Conservation (phyloP, 108 stramenopile genomes). For the Heterococcus sp. region DNA sequence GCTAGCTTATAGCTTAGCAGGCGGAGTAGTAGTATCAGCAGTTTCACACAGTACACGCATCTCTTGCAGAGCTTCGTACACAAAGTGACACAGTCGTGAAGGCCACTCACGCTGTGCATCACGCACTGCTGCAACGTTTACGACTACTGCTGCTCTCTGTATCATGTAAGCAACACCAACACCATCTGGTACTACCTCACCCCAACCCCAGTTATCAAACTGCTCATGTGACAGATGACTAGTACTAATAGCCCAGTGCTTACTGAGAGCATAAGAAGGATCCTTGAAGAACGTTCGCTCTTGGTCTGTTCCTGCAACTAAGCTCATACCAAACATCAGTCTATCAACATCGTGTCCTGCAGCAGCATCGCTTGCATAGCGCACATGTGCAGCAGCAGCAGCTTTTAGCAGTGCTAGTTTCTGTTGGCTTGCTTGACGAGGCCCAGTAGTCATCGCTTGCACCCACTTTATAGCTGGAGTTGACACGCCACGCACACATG, state of each 20-base stretch:
- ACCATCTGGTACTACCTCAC: slow-evolving; percentile 82
- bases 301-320: slow-evolving; percentile 4
- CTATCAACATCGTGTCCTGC: slow-evolving; percentile 76
- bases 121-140: slow-evolving; percentile 62
- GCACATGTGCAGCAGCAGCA: slow-evolving; percentile 69
- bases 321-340: slow-evolving; percentile 72
- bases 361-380: slow-evolving; percentile 66
- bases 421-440: slow-evolving; percentile 22
- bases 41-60: slow-evolving; percentile 69
- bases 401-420: slow-evolving; percentile 63
- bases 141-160: slow-evolving; percentile 67
- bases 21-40: not conserved
- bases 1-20: slow-evolving; percentile 21
- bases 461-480: slow-evolving; percentile 8
- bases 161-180: slow-evolving; percentile 80
- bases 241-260: slow-evolving; percentile 81
- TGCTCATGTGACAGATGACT: slow-evolving; percentile 79
- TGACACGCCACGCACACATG: slow-evolving; percentile 21
- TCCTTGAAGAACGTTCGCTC: slow-evolving; percentile 61
- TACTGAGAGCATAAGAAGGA: slow-evolving; percentile 69
- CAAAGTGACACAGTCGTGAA: slow-evolving; percentile 59
- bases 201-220: slow-evolving; percentile 83
- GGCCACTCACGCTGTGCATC: slow-evolving; percentile 63
- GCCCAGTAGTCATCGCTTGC: slow-evolving; percentile 20
- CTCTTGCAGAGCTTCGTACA: slow-evolving; percentile 77